Conservation (phyloP, 2,329 filamentous ascomycete species). For the Ascochyta lentis region DNA sequence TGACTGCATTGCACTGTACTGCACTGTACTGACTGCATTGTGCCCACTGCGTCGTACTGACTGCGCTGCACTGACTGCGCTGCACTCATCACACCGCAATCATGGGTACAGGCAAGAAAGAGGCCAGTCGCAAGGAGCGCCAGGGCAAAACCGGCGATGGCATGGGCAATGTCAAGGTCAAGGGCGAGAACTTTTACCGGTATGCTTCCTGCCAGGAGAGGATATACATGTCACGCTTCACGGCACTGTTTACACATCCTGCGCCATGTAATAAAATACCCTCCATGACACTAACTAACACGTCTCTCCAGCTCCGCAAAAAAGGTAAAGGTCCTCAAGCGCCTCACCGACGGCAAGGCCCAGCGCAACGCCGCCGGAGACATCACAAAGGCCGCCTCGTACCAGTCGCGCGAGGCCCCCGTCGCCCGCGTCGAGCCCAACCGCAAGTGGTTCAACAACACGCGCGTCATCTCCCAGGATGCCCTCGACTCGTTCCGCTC, state of each 20-base stretch:
- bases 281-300: no score
- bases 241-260: no score
- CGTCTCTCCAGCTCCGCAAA: conserved; percentile 65
- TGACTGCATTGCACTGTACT: no score
- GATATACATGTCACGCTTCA: background rate
- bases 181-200: conserved; percentile 97
- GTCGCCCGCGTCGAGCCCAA: conserved; percentile 92
- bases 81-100: background rate
- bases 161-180: conserved; percentile 88
- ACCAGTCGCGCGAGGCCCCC: conserved; percentile 82
- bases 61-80: no score
- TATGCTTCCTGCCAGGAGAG: conserved; percentile 11
- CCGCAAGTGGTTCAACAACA: conserved; percentile 97
- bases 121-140: conserved; percentile 79
- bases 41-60: no score
- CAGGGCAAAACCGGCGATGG: conserved; percentile 86
- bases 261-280: background rate
- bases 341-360: conserved; percentile 86
- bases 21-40: no score
- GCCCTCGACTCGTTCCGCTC: conserved; percentile 85
- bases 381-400: conserved; percentile 82
- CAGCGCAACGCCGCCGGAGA: conserved; percentile 82
- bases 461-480: conserved; percentile 87
- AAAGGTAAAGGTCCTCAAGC: conserved; percentile 86
- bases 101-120: conserved; percentile 94